Conservation (phyloP, 257 asterid genomes). For the Galeopsis tetrahit region DNA sequence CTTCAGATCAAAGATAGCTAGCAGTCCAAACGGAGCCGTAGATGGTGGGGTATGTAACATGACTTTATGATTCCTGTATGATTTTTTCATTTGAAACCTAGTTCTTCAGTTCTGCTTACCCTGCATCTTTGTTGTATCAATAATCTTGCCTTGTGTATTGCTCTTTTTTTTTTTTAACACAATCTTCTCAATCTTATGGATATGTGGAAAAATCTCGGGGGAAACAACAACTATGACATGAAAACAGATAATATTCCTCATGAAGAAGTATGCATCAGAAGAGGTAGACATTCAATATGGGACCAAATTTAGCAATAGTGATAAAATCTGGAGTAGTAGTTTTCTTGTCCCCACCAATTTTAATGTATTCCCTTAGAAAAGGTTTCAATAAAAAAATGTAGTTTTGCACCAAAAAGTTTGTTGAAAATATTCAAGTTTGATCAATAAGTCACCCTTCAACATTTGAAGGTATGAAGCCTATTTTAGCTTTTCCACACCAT, state of each 20-base stretch:
- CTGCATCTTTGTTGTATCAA: conserved; percentile 16
- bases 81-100: background rate
- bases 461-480: background rate
- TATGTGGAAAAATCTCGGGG: conserved; percentile 1
- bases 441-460: conserved; percentile 3
- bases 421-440: background rate
- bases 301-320: conserved; percentile 3
- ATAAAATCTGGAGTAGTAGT: conserved; percentile 2
- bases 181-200: conserved; percentile 10
- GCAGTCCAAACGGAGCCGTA: conserved; percentile 53
- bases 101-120: conserved; percentile 13
- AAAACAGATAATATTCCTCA: background rate
- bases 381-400: background rate
- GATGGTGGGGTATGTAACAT: conserved; percentile 57
- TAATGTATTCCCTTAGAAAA: background rate
- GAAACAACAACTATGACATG: background rate
- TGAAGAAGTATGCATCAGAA: conserved; percentile 2
- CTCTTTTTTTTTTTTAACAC: background rate
- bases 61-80: conserved; percentile 15
- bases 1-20: conserved; percentile 65
- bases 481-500: background rate
- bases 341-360: conserved; percentile 14
- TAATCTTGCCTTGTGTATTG: conserved; percentile 18
- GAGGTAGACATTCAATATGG: background rate
- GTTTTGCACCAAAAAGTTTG: background rate